A percentile compares a stretch with the other conserved stretches of the same genome.
These are phyloP conservation scores for Sisymbrium altissimum DNA, from an alignment of 345 rosid genomes.

Conservation along the genomic window DNA sequence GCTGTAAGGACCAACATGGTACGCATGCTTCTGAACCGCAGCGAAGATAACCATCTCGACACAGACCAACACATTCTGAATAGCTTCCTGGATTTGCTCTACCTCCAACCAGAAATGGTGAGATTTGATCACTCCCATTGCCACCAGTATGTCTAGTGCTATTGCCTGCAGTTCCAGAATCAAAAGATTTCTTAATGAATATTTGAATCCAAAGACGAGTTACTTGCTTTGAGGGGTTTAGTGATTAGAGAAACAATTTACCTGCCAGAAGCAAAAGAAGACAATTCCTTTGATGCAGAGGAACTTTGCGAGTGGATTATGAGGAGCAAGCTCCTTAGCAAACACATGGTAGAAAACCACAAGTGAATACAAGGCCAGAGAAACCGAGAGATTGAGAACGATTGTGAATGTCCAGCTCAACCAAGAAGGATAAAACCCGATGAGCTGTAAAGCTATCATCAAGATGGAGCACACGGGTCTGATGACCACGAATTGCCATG, in stretches of 20 bases:
- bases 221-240: background rate
- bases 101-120: slow-evolving; percentile 93
- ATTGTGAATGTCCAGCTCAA: slow-evolving; percentile 94
- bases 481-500: slow-evolving; percentile 91
- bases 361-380: slow-evolving; percentile 86
- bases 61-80: slow-evolving; percentile 77
- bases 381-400: slow-evolving; percentile 79
- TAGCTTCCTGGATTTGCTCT: slow-evolving; percentile 87
- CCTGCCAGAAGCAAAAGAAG: slow-evolving; percentile 99
- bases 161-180: slow-evolving; percentile 52
- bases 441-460: slow-evolving; percentile 70
- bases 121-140: slow-evolving; percentile 62
- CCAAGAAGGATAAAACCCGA: slow-evolving; percentile 81
- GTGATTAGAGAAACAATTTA: slow-evolving; percentile 19
- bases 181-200: background rate
- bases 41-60: slow-evolving; percentile 92
- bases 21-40: slow-evolving; percentile 84
- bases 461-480: slow-evolving; percentile 79
- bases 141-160: slow-evolving; percentile 64
- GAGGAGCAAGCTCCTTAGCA: slow-evolving; percentile 90
- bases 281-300: slow-evolving; percentile 98
- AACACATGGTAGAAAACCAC: slow-evolving; percentile 89
- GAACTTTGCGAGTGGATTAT: slow-evolving; percentile 93
- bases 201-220: background rate
- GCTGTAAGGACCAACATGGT: slow-evolving; percentile 64